Conservation (phyloP, 495 filamentous ascomycete genomes). For the Penicillium canescens region DNA sequence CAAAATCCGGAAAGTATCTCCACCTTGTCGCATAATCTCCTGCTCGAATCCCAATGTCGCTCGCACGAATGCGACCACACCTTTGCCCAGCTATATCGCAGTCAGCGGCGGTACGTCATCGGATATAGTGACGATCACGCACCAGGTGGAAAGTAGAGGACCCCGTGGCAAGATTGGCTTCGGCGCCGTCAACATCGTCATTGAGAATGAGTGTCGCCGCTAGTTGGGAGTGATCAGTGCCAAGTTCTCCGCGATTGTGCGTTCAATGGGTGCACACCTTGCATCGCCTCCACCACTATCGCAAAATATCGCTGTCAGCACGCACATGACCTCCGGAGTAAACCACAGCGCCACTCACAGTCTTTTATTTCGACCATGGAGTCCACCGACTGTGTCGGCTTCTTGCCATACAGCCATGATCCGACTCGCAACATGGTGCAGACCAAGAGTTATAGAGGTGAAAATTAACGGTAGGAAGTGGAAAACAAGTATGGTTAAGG, state of each 20-base stretch:
- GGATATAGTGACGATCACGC: conserved; percentile 17
- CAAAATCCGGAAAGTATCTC: conserved; percentile 9
- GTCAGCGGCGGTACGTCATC: conserved; percentile 18
- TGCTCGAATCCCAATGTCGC: conserved; percentile 92
- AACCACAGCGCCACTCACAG: conserved; percentile 43
- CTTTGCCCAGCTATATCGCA: conserved; percentile 65
- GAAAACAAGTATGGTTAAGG: conserved; percentile 1
- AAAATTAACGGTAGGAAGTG: neutral
- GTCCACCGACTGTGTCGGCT: conserved; percentile 57
- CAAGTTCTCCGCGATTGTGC: neutral
- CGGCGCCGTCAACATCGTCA: conserved; percentile 89
- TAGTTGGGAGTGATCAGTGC: conserved; percentile 13
- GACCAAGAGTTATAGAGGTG: neutral
- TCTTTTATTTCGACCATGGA: conserved; percentile 59
- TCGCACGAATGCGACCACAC: conserved; percentile 79
- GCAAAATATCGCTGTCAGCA: conserved; percentile 16
- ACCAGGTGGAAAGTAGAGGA: conserved; percentile 89
- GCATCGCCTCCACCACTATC: conserved; percentile 65
- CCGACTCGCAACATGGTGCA: conserved; percentile 45
- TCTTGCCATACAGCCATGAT: conserved; percentile 59
- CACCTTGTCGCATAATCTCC: conserved; percentile 85
- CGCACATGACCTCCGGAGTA: conserved; percentile 2
- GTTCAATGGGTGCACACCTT: conserved; percentile 40
- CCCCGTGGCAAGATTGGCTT: conserved; percentile 67
- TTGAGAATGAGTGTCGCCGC: conserved; percentile 76